Base-by-base conservation (phyloP, 805 yeast species). In the Saccharomycopsis fermentans region DNA sequence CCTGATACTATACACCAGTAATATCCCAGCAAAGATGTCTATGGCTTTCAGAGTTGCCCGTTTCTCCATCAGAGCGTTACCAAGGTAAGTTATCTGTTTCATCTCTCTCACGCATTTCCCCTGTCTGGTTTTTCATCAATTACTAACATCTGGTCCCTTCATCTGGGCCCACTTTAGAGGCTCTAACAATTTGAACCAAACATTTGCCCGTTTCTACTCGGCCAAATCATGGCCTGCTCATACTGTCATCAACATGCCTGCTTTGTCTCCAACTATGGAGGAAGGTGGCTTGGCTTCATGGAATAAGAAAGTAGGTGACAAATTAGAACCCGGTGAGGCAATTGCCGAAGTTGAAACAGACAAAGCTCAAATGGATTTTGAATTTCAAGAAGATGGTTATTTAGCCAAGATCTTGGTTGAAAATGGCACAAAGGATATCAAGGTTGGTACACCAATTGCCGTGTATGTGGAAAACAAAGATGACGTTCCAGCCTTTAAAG, bases 241-340 rank as follows among this genome's bases (percentile, higher is more conserved):
- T 74, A 82, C 87, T 61, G 84, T 94, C 69, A 90, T 94, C 67
- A 86, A 85, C 71, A 94, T 94, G 99, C 99, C 99, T 54, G 99
- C 99, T 9, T 78, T 94, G 68, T 92, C 98, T n/a, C 99, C 99
- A 64, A 94, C 99, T 57, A 94, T 94, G 99, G 87, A 97, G 62
- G 92, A 88, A 70, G 99, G 99, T 71, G 86, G 83, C 72, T 77
- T 94, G 64, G 92, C 92, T 43, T 77, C 82, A 60, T 94, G 99
- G 99, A 80, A 83, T 70, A 94, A 91, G 77, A 73, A 81, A 52
- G 88, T 84, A 40, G 99, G 99, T 69, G 99, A 94, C 71, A 74
- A 81, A 72, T 82, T 94, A 65, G 68, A 80, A 34, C 94, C 97
- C 21, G 99, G 99, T 73, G 97, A 91, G 70, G 84, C 94, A 53